Evolutionary conservation across 495 filamentous ascomycete species (phyloP).

Genomic region (Penicillium pancosmium): DNA sequence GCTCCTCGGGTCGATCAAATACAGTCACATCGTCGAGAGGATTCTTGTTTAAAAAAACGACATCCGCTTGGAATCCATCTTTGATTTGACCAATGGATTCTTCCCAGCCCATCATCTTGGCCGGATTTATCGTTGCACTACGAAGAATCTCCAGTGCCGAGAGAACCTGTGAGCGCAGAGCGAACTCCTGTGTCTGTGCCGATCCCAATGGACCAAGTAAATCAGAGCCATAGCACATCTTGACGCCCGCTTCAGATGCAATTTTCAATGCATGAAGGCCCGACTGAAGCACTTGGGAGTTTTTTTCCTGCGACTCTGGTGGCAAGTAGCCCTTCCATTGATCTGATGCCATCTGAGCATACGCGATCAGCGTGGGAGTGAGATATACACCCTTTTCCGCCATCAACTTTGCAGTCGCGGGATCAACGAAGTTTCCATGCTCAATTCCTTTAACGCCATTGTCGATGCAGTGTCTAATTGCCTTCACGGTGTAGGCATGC

Average conservation of each 20-base stretch:
- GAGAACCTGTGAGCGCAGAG: slow-evolving; percentile 45
- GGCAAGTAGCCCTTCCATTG: slow-evolving; percentile 47
- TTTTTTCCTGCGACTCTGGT: slow-evolving; percentile 44
- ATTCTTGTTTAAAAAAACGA: slow-evolving; percentile 47
- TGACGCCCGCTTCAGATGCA: slow-evolving; percentile 49
- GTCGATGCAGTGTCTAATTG: slow-evolving; percentile 55
- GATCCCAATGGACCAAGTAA: slow-evolving; percentile 50
- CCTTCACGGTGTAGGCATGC: slow-evolving; percentile 54
- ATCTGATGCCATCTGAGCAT: slow-evolving; percentile 49
- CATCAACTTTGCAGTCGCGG: slow-evolving; percentile 51
- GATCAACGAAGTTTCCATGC: slow-evolving; percentile 57
- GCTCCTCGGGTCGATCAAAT: slow-evolving; percentile 46
- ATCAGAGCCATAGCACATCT: slow-evolving; percentile 59
- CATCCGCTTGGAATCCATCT: slow-evolving; percentile 42
- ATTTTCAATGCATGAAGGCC: slow-evolving; percentile 49
- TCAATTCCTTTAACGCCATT: slow-evolving; percentile 60
- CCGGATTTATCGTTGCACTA: slow-evolving; percentile 55
- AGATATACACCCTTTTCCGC: slow-evolving; percentile 48
- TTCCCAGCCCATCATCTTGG: slow-evolving; percentile 46
- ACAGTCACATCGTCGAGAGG: slow-evolving; percentile 56
- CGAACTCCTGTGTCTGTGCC: slow-evolving; percentile 54
- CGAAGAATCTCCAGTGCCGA: slow-evolving; percentile 46
- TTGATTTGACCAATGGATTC: slow-evolving; percentile 48
- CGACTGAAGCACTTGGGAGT: slow-evolving; percentile 45
- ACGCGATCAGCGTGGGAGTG: slow-evolving; percentile 57